phyloP scores from a whole-genome alignment of 2,329 filamentous ascomycete species.

The Neocatenulostroma microsporum region DNA sequence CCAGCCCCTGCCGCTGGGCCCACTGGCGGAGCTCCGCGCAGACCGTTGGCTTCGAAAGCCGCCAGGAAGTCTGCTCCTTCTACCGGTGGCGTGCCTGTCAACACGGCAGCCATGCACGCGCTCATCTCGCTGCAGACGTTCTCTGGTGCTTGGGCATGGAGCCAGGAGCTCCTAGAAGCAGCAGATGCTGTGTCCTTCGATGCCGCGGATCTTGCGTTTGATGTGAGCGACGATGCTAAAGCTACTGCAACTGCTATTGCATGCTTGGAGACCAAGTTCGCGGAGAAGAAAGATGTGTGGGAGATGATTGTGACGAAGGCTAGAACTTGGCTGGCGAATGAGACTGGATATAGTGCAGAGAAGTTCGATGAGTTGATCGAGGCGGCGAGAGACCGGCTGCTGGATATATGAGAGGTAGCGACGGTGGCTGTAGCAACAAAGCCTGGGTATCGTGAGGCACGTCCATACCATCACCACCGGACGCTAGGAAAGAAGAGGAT shows the following conservation, averaged over 20 bases:
- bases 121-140: constrained; percentile 52
- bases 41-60: too few relatives aligned
- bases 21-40: too few relatives aligned
- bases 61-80: neutral
- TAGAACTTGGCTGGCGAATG: constrained; percentile 21
- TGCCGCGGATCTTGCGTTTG: constrained; percentile 6
- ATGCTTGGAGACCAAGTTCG: constrained; percentile 43
- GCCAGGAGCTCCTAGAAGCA: constrained; percentile 16
- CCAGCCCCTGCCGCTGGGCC: too few relatives aligned
- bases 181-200: constrained; percentile 18
- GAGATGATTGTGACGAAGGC: constrained; percentile 58
- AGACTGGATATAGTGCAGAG: neutral
- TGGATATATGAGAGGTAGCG: too few relatives aligned
- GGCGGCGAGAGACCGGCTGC: too few relatives aligned
- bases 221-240: constrained; percentile 13
- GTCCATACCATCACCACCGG: too few relatives aligned
- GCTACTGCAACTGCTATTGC: constrained; percentile 40
- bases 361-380: neutral
- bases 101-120: constrained; percentile 29
- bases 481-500: too few relatives aligned
- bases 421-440: too few relatives aligned
- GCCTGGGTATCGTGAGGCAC: too few relatives aligned
- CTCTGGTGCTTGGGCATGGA: constrained; percentile 46
- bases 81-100: neutral
- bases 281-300: constrained; percentile 49